Conservation (phyloP, 2,329 filamentous ascomycete genomes). For the Cordyceps javanica region DNA sequence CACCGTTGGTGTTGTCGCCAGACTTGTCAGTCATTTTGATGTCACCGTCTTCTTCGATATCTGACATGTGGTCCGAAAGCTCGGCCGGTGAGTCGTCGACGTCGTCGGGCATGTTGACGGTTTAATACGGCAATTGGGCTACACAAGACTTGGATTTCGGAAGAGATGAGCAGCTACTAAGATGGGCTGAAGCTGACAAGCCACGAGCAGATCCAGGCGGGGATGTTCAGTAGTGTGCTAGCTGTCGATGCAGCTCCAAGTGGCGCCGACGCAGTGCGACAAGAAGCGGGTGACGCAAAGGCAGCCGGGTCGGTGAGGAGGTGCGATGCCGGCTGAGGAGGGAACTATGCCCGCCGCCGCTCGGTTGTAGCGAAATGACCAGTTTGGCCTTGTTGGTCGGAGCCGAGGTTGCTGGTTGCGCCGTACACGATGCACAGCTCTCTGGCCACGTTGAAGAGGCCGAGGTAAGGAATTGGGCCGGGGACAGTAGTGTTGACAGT, state of each 20-base stretch:
- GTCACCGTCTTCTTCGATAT: slow-evolving; percentile 52
- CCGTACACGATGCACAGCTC: background rate
- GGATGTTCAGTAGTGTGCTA: background rate
- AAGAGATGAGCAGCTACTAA: background rate
- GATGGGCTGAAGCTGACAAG: background rate
- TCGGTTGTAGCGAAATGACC: background rate
- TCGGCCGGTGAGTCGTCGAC: slow-evolving; percentile 47
- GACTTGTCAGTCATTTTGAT: slow-evolving; percentile 37
- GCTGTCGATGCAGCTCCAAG: background rate
- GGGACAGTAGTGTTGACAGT: background rate
- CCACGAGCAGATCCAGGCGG: background rate
- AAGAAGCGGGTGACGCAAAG: background rate
- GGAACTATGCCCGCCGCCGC: background rate
- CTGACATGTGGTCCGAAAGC: slow-evolving; percentile 53
- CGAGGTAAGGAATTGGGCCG: background rate
- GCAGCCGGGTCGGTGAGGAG: background rate
- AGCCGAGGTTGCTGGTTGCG: background rate
- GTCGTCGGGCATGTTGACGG: slow-evolving; percentile 50
- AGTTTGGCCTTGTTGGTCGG: background rate
- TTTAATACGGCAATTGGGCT: slow-evolving; percentile 4
- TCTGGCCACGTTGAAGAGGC: background rate
- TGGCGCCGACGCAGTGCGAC: background rate
- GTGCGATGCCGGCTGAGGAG: background rate
- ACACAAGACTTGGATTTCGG: background rate
- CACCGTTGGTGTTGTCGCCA: slow-evolving; percentile 44